A percentile compares a stretch with the other conserved stretches of the same genome.
phyloP scores from a whole-genome alignment of 1,139 yeast genomes.

The Yamadazyma kanchanaburiensis region DNA sequence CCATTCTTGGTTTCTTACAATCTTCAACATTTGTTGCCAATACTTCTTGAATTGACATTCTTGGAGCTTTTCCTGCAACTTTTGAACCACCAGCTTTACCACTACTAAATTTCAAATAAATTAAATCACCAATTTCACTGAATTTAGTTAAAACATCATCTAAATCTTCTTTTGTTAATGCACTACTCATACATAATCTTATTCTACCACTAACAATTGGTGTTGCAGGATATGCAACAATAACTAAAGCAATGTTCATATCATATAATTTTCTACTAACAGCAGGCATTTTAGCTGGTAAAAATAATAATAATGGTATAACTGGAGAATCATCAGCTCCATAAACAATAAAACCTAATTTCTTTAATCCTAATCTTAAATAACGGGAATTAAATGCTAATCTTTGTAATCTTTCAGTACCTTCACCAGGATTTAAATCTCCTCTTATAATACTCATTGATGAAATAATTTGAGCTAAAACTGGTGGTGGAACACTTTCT shows the following conservation, averaged over 20 bases:
- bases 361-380: slow-evolving; percentile 82
- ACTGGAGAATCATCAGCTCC: slow-evolving; percentile 98
- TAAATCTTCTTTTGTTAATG: slow-evolving; percentile 89
- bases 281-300: slow-evolving; percentile 94
- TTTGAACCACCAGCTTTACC: slow-evolving; percentile 70
- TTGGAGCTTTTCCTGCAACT: slow-evolving; percentile 57
- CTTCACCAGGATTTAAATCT: slow-evolving; percentile 87
- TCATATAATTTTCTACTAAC: slow-evolving; percentile 78
- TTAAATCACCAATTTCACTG: slow-evolving; percentile 75
- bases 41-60: slow-evolving; percentile 78
- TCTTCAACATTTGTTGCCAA: slow-evolving; percentile 71
- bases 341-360: slow-evolving; percentile 87
- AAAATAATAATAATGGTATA: slow-evolving; percentile 79
- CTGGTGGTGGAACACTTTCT: slow-evolving; percentile 89
- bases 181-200: slow-evolving; percentile 88
- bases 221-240: slow-evolving; percentile 97
- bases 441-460: slow-evolving; percentile 80
- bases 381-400: slow-evolving; percentile 95
- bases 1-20: slow-evolving; percentile 38
- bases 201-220: slow-evolving; percentile 88
- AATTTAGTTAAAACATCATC: slow-evolving; percentile 73
- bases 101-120: slow-evolving; percentile 74
- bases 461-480: slow-evolving; percentile 80
- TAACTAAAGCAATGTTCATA: slow-evolving; percentile 85
- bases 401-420: slow-evolving; percentile 83